These are phyloP conservation scores for Fusarium sp. DNA, from an alignment of 2,329 filamentous ascomycete species.

Conservation along the genomic window DNA sequence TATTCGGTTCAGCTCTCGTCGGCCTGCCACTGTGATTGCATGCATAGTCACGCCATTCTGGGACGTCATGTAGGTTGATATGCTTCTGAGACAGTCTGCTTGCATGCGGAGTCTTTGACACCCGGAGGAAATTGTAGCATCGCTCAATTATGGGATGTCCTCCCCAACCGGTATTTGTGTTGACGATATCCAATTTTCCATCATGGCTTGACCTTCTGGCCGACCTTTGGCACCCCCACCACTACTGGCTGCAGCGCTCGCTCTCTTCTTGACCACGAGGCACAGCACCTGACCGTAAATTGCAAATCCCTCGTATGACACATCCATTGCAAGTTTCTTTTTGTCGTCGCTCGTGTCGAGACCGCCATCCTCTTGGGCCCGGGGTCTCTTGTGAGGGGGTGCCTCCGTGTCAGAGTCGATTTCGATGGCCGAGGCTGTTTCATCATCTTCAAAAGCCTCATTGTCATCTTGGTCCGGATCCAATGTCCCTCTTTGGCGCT, in stretches of 20 bases:
- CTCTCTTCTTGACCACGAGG: constrained; percentile 83
- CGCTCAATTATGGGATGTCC: constrained; percentile 47
- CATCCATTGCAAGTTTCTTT: constrained; percentile 89
- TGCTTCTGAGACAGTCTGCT: constrained; percentile 24
- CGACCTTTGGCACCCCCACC: constrained; percentile 37
- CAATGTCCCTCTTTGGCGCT: constrained; percentile 47
- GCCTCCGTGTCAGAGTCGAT: constrained; percentile 56
- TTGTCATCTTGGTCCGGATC: constrained; percentile 51
- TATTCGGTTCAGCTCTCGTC: constrained; percentile 27
- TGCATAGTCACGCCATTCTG: constrained; percentile 32
- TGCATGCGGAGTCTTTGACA: constrained; percentile 2
- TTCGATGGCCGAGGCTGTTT: constrained; percentile 53
- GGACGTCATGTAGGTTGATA: constrained; percentile 23
- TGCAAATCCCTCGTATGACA: constrained; percentile 93
- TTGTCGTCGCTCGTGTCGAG: constrained; percentile 73
- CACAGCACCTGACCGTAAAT: constrained; percentile 95
- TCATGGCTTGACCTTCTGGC: constrained; percentile 71
- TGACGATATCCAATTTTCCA: constrained; percentile 87
- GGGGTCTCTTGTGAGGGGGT: constrained; percentile 60
- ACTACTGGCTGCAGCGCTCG: constrained; percentile 49
- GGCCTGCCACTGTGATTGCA: constrained; percentile 12
- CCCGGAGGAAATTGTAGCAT: neutral
- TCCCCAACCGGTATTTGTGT: constrained; percentile 72
- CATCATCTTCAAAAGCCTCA: constrained; percentile 51
- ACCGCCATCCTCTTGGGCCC: constrained; percentile 50